A percentile compares a stretch with the other conserved stretches of the same genome.
Conservation (phyloP, 805 yeast genomes). For the Yamadazyma scolyti region DNA sequence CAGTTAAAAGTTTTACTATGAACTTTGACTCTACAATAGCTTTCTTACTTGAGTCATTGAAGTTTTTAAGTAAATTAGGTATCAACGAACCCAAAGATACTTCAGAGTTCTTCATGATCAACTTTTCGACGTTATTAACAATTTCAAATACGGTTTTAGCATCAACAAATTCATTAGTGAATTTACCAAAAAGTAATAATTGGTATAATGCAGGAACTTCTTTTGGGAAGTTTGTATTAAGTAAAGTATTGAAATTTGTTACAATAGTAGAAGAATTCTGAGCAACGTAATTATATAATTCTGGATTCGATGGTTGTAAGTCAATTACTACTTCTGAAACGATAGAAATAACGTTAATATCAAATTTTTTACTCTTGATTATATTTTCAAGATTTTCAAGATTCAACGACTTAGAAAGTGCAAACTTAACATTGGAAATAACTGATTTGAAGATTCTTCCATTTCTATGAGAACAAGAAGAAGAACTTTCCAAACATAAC, state of each 20-base stretch:
- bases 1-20: conserved; percentile 21
- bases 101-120: conserved; percentile 13
- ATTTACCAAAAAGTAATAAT: conserved; percentile 38
- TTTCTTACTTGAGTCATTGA: conserved; percentile 1
- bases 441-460: conserved; percentile 22
- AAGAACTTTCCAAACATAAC: conserved; percentile 14
- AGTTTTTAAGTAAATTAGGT: conserved; percentile 41
- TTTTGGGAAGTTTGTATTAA: conserved; percentile 22
- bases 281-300: conserved; percentile 6
- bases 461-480: conserved; percentile 3
- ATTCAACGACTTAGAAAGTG: conserved; percentile 4
- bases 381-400: conserved; percentile 4
- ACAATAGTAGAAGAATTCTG: neutral
- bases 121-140: conserved; percentile 8
- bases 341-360: conserved; percentile 8
- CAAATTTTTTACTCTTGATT: conserved; percentile 3
- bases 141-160: conserved; percentile 1
- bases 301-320: conserved; percentile 13
- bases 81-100: conserved; percentile 51
- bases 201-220: conserved; percentile 31
- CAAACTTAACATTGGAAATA: conserved; percentile 24
- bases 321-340: conserved; percentile 8
- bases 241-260: conserved; percentile 1
- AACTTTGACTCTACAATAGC: conserved; percentile 28
- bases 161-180: conserved; percentile 40